Conservation (phyloP, 2,329 filamentous ascomycete genomes). For the Cladophialophora carrionii region DNA sequence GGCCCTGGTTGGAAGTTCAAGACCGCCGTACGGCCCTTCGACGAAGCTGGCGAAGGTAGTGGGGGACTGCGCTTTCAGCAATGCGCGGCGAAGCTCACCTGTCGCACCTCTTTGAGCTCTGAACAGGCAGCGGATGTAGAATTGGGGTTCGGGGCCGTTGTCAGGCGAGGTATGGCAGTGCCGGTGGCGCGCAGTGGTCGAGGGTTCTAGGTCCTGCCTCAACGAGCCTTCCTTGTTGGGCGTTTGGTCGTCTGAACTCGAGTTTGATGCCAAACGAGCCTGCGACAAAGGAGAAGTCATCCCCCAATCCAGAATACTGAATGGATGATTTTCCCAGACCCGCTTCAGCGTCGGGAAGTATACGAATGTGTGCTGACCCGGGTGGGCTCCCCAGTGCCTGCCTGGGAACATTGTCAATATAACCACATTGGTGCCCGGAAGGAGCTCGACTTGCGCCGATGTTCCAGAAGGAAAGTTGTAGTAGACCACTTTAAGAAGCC, state of each 20-base stretch:
- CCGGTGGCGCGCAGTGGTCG: neutral
- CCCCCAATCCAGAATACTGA: constrained; percentile 29
- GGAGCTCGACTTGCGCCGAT: constrained; percentile 36
- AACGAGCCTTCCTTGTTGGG: neutral
- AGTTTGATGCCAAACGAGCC: neutral
- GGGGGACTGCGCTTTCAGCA: neutral
- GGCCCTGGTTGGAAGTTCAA: constrained; percentile 8
- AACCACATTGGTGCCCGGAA: constrained; percentile 46
- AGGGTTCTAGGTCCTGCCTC: neutral
- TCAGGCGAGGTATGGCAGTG: neutral
- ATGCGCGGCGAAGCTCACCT: neutral
- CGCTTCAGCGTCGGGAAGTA: constrained; percentile 23
- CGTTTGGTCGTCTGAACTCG: neutral
- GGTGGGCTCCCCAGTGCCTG: constrained; percentile 40
- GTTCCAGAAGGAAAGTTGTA: constrained; percentile 47
- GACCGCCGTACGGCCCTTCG: constrained; percentile 30
- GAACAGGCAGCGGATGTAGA: neutral
- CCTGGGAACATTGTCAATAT: constrained; percentile 15
- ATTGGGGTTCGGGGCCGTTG: neutral
- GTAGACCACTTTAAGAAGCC: constrained; percentile 48
- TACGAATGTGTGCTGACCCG: constrained; percentile 26
- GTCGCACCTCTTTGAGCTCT: neutral
- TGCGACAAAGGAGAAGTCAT: neutral
- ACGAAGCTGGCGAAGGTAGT: constrained; percentile 3
- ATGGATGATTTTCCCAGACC: constrained; percentile 31